Evolutionary conservation across 2,329 filamentous ascomycete genomes (phyloP).

Genomic region (Chaetomium globosum): DNA sequence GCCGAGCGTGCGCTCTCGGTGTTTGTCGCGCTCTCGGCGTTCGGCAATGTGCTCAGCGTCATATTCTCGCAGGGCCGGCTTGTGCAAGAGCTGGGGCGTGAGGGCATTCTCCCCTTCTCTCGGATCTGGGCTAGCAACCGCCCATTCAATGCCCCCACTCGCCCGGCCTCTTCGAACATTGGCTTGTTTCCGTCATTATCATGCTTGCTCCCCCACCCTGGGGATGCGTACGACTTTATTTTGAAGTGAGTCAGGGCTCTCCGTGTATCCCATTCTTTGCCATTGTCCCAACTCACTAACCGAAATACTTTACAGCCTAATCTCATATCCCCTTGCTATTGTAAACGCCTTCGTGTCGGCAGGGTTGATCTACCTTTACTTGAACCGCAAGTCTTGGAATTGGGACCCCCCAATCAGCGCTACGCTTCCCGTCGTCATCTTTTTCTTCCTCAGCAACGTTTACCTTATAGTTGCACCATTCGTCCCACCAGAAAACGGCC

Average conservation of each 20-base stretch:
- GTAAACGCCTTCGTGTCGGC: conserved; percentile 59
- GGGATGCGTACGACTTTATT: conserved; percentile 67
- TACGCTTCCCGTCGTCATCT: conserved; percentile 56
- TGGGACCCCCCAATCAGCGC: conserved; percentile 61
- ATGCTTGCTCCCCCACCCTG: conserved; percentile 68
- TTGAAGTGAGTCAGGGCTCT: conserved; percentile 50
- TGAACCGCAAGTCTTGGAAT: conserved; percentile 50
- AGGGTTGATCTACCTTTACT: conserved; percentile 58
- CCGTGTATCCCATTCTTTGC: not conserved
- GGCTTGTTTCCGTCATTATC: conserved; percentile 64
- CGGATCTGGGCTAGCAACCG: conserved; percentile 65
- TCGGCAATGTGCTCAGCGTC: conserved; percentile 68
- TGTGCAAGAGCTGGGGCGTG: conserved; percentile 66
- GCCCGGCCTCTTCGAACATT: conserved; percentile 66
- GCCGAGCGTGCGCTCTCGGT: conserved; percentile 64
- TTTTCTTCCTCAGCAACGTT: conserved; percentile 64
- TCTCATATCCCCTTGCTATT: conserved; percentile 65
- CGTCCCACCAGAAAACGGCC: conserved; percentile 53
- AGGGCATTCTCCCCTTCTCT: conserved; percentile 67
- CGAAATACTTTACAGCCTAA: conserved; percentile 49
- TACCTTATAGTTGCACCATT: conserved; percentile 64
- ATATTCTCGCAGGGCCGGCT: conserved; percentile 70
- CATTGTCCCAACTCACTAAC: conserved; percentile 2
- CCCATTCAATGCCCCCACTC: conserved; percentile 64
- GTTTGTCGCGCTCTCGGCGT: conserved; percentile 68